Conservation (phyloP, 106 monocot genomes). For the Chionographis japonica region DNA sequence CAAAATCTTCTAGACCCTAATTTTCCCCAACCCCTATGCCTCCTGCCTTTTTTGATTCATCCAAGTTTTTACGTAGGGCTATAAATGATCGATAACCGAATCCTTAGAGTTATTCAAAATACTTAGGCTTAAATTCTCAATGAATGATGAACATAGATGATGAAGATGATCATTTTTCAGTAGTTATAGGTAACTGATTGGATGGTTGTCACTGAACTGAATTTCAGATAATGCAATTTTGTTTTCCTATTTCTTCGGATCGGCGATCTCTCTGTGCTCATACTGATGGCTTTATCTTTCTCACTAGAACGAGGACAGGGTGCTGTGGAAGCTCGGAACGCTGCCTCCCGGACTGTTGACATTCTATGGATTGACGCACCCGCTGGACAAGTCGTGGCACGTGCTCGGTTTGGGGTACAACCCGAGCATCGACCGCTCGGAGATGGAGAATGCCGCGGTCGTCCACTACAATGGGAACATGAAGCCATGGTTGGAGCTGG, state of each 20-base stretch:
- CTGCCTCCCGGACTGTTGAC: slow-evolving; percentile 37
- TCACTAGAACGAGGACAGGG: slow-evolving; percentile 37
- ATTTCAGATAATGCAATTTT: background rate
- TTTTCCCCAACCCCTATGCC: no score
- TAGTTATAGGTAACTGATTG: no score
- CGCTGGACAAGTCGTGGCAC: slow-evolving; percentile 49
- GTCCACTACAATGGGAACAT: slow-evolving; percentile 44
- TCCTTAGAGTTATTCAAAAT: no score
- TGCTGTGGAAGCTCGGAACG: slow-evolving; percentile 39
- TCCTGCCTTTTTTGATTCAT: no score
- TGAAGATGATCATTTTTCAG: no score
- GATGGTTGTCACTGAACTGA: no score
- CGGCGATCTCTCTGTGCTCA: background rate
- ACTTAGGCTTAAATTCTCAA: no score
- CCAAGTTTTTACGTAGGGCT: no score
- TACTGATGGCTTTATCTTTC: background rate
- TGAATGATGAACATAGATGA: no score
- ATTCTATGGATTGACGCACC: slow-evolving; percentile 33
- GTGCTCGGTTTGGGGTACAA: slow-evolving; percentile 44
- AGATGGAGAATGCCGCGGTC: slow-evolving; percentile 42
- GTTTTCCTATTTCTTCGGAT: background rate
- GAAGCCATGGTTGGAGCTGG: slow-evolving; percentile 47
- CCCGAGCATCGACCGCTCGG: slow-evolving; percentile 38
- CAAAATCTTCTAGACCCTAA: no score
- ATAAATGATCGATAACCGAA: no score